Evolutionary conservation across 2,329 filamentous ascomycete genomes (phyloP).

Genomic region (Colletotrichum cuscutae): DNA sequence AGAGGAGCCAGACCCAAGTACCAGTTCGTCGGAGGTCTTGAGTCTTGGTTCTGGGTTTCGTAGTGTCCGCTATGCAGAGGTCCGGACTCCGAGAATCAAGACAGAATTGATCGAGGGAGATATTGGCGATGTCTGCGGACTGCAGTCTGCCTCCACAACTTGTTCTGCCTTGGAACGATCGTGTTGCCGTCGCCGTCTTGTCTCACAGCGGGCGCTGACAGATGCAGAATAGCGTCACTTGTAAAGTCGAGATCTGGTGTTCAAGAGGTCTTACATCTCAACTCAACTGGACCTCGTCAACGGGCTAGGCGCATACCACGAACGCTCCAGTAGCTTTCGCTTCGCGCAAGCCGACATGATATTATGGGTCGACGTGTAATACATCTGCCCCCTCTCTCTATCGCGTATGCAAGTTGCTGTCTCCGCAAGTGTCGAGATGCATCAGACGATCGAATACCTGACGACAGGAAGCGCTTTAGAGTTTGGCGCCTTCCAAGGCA

Average conservation of each 20-base stretch:
- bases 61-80: not conserved
- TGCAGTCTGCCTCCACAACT: conserved; percentile 16
- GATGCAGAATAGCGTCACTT: conserved; percentile 4
- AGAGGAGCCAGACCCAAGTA: not conserved
- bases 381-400: not conserved
- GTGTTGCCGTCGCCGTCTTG: conserved; percentile 8
- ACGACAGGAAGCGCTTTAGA: conserved; percentile 13
- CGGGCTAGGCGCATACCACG: not conserved
- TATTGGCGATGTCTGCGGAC: not conserved
- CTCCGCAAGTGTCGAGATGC: conserved; percentile 1
- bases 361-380: not conserved
- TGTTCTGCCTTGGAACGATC: conserved; percentile 20
- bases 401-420: not conserved
- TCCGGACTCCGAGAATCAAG: conserved; percentile 6
- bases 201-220: not conserved
- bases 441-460: conserved; percentile 14
- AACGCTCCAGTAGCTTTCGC: not conserved
- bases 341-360: not conserved
- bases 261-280: conserved; percentile 6
- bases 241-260: conserved; percentile 1
- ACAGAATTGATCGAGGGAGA: not conserved
- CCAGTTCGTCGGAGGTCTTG: not conserved
- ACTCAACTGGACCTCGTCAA: not conserved
- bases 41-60: not conserved
- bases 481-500: conserved; percentile 34